Evolutionary conservation across 441 rosid species (phyloP), one percentile per base, ranked within the genome.

Genomic region (Gossypium gossypioides): DNA sequence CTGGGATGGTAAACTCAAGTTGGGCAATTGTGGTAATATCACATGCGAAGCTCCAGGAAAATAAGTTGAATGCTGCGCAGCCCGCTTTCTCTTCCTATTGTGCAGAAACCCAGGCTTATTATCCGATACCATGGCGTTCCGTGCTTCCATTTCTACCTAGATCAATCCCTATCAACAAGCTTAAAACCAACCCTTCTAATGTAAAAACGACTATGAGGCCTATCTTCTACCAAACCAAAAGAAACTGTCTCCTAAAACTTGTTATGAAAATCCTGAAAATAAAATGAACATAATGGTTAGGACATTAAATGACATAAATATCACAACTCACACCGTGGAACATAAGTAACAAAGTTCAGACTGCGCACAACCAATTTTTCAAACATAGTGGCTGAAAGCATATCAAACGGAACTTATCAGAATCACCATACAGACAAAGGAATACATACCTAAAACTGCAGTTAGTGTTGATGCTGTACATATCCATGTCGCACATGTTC

Each of bases 91-190:
- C 84, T 89, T 93, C 51, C 76, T 74, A 5, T 85, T 82, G 6
- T 74, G 84, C 79, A 82, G 67, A 66, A 79, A 79, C 76, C 81
- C 73, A 7, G 72, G 77, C 29, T 74, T 75, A 69, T 84, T 93
- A 93, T 72, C 97, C 98, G 82, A 96, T 72, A 72, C 96, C 94
- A 82, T 91, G 79, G 59, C 94, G 92, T 65, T 80, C 74, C 66
- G 84, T 74, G 84, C 21, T 69, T 90, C 93, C 97, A 96, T 96
- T 75, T 84, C 76, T 84, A 84, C 51, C 84, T 81, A 86, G 79
- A 86, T 76, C 85, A 79, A 83, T 86, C 76, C 77, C 85, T 92
- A 66, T 37, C 19, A 10, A 63, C 52, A 65, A 73, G 46, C 68
- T 25, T 54, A 73, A 55, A 40, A 64, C 51, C 60, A 37, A 54